These are phyloP conservation scores for Heterobasidion annosum DNA, from an alignment of 1,284 basidiomycete species.

Conservation along the genomic window DNA sequence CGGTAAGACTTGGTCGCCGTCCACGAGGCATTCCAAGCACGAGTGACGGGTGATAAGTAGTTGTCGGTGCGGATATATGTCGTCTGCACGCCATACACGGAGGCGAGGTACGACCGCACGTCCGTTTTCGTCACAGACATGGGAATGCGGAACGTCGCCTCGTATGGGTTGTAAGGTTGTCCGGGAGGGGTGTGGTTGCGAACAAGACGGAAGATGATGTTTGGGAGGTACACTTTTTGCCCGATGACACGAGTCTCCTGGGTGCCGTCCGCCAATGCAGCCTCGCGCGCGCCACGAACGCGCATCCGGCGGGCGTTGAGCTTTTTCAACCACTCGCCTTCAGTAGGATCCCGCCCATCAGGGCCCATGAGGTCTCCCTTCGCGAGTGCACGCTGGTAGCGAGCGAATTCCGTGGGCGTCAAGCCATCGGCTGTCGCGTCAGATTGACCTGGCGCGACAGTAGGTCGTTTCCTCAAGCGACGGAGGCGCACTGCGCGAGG, in stretches of 20 bases:
- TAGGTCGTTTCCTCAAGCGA: constrained; percentile 38
- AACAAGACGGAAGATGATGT: constrained; percentile 76
- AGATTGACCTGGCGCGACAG: constrained; percentile 28
- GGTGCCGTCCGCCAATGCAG: constrained; percentile 28
- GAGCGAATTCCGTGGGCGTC: constrained; percentile 52
- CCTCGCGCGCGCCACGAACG: constrained; percentile 49
- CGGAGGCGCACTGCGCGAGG: constrained; percentile 66
- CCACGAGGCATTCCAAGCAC: constrained; percentile 19
- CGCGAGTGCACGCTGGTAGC: constrained; percentile 47
- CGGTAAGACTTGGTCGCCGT: constrained; percentile 24
- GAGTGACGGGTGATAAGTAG: constrained; percentile 55
- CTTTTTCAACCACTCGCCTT: constrained; percentile 46
- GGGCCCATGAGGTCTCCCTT: constrained; percentile 37
- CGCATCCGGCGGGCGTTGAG: constrained; percentile 50
- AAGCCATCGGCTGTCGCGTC: constrained; percentile 45
- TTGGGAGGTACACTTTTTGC: constrained; percentile 83
- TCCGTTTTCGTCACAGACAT: constrained; percentile 87
- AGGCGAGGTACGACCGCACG: constrained; percentile 76
- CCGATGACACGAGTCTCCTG: constrained; percentile 54
- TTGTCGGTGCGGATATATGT: constrained; percentile 94
- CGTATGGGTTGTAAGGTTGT: constrained; percentile 85
- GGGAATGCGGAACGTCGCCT: constrained; percentile 89
- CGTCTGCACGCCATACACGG: constrained; percentile 80
- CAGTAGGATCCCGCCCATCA: constrained; percentile 33
- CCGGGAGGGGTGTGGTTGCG: constrained; percentile 76